A percentile compares a stretch with the other conserved stretches of the same genome.
Evolutionary conservation across 495 filamentous ascomycete genomes (phyloP).

Genomic region (Daldinia childiae): DNA sequence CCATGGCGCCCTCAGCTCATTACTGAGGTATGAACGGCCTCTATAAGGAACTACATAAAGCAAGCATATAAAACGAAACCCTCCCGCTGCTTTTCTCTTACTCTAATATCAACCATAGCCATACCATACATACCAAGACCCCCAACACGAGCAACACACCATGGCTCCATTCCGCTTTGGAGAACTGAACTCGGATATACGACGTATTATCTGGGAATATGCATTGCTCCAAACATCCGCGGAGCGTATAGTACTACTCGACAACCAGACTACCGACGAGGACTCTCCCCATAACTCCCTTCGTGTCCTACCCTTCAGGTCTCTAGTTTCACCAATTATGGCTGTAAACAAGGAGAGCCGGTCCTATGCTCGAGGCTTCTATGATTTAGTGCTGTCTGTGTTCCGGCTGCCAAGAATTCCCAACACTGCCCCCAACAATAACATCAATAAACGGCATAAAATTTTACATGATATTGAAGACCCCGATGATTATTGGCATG

Average conservation of each 20-base stretch:
- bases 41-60: neutral
- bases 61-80: neutral
- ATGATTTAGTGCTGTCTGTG: neutral
- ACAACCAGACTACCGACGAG: neutral
- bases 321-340: constrained; percentile 13
- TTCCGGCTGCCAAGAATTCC: no score
- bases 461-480: neutral
- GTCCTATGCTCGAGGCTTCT: neutral
- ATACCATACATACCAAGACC: neutral
- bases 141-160: neutral
- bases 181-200: neutral
- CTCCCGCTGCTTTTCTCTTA: neutral
- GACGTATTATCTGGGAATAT: constrained; percentile 14
- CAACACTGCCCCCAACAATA: no score
- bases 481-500: no score
- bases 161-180: constrained; percentile 4
- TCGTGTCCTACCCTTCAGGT: constrained; percentile 3
- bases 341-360: constrained; percentile 12
- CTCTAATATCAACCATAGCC: neutral
- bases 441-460: neutral
- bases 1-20: neutral
- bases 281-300: neutral
- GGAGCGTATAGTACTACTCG: constrained; percentile 13
- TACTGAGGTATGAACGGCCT: neutral
- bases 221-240: constrained; percentile 1